A percentile compares a stretch with the other conserved stretches of the same genome.
These are phyloP conservation scores for Tylopilus plumbeoviolaceoides DNA, from an alignment of 768 basidiomycete species.

Conservation along the genomic window DNA sequence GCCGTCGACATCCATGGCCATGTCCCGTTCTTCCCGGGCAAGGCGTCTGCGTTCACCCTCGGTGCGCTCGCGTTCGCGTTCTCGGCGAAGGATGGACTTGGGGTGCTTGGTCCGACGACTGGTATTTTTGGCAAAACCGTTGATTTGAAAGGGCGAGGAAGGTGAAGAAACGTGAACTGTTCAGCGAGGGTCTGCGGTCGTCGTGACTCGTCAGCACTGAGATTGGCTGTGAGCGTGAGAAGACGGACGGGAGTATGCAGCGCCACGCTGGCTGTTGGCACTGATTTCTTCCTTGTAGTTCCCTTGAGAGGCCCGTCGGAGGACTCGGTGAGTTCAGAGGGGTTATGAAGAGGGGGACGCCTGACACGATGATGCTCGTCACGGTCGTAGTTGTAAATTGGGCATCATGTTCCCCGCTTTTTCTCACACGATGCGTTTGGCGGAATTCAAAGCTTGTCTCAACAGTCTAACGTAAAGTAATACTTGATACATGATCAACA, in stretches of 20 bases:
- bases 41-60: slow-evolving; percentile 57
- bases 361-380: not conserved
- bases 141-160: slow-evolving; percentile 75
- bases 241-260: not conserved
- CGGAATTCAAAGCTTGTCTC: too few species aligned
- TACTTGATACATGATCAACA: too few species aligned
- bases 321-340: too few species aligned
- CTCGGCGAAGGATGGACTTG: slow-evolving; percentile 73
- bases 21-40: slow-evolving; percentile 41
- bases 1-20: slow-evolving; percentile 55
- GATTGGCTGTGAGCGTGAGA: not conserved
- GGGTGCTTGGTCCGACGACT: slow-evolving; percentile 75
- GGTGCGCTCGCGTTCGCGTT: slow-evolving; percentile 70
- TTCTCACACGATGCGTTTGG: too few species aligned
- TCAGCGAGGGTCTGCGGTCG: slow-evolving; percentile 60
- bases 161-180: slow-evolving; percentile 67
- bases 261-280: not conserved
- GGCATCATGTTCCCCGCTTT: not conserved
- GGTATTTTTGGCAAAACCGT: slow-evolving; percentile 61
- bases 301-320: slow-evolving; percentile 5
- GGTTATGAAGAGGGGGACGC: not conserved
- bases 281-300: not conserved
- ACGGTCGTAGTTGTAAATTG: not conserved
- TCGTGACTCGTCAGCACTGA: not conserved
- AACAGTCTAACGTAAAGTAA: too few species aligned